Evolutionary conservation across 192 early-diverging fungal species (phyloP).

Genomic region (Entomortierella lignicola): DNA sequence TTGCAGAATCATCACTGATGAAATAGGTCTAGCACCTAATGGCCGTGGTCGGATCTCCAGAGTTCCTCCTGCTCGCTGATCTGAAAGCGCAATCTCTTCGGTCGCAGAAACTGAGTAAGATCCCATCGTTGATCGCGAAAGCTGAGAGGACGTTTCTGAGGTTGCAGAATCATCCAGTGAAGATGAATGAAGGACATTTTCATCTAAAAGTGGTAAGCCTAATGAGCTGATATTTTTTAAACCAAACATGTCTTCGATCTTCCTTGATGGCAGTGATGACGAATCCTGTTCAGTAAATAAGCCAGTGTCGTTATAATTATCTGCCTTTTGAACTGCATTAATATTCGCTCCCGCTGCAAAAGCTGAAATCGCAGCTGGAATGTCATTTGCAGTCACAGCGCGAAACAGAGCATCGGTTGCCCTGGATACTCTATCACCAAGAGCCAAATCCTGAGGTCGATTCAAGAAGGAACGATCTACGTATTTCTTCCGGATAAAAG

Average conservation of each 20-base stretch:
- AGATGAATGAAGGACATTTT: background rate
- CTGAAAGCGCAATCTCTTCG: background rate
- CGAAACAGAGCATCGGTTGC: constrained; percentile 54
- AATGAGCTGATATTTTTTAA: background rate
- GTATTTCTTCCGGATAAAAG: constrained; percentile 71
- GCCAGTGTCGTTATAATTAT: constrained; percentile 14
- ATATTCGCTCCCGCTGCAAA: constrained; percentile 56
- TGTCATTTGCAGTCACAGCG: constrained; percentile 56
- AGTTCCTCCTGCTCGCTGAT: background rate
- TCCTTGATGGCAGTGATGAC: constrained; percentile 14
- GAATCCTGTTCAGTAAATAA: constrained; percentile 12
- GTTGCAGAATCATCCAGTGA: background rate
- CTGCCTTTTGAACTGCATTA: constrained; percentile 47
- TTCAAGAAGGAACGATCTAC: constrained; percentile 60
- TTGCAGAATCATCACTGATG: constrained; percentile 46
- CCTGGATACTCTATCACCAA: constrained; percentile 2
- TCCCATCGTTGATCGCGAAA: constrained; percentile 13
- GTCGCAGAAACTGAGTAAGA: constrained; percentile 5
- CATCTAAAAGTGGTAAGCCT: background rate
- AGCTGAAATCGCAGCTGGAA: constrained; percentile 51
- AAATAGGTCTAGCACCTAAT: constrained; percentile 17
- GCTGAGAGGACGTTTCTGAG: constrained; percentile 28
- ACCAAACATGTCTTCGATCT: background rate
- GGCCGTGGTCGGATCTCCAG: constrained; percentile 26
- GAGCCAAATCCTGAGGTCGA: background rate